phyloP scores from a whole-genome alignment of 768 basidiomycete genomes.

The Amanita thiersii region DNA sequence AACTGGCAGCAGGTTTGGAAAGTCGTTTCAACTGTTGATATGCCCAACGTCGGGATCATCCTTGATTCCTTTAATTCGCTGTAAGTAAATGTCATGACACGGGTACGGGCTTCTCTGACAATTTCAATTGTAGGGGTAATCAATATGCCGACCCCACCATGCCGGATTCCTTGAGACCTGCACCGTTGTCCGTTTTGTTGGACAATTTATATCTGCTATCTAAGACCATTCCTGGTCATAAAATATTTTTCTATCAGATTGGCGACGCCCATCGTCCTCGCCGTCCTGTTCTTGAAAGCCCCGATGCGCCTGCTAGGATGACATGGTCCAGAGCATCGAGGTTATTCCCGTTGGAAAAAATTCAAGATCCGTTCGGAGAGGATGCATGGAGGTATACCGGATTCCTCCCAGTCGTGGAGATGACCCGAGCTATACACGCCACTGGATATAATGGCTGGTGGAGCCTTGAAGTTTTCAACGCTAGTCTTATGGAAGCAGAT shows the following conservation, averaged over 20 bases:
- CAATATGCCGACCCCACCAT: slow-evolving; percentile 30
- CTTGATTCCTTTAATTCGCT: slow-evolving; percentile 28
- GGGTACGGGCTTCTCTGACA: neutral
- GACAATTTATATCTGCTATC: slow-evolving; percentile 20
- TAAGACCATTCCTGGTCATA: slow-evolving; percentile 21
- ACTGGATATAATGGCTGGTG: slow-evolving; percentile 28
- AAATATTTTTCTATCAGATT: slow-evolving; percentile 32
- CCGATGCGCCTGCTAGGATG: slow-evolving; percentile 21
- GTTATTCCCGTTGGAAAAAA: slow-evolving; percentile 27
- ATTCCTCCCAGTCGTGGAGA: slow-evolving; percentile 27
- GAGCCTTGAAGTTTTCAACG: slow-evolving; percentile 32
- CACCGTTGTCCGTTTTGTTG: slow-evolving; percentile 12
- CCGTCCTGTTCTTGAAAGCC: slow-evolving; percentile 11
- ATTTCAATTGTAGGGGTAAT: slow-evolving; percentile 16
- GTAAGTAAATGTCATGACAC: slow-evolving; percentile 9
- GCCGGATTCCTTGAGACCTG: slow-evolving; percentile 14
- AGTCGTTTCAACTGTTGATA: slow-evolving; percentile 22
- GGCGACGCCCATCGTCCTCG: slow-evolving; percentile 24
- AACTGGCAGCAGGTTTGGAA: slow-evolving; percentile 30
- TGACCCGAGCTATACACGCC: slow-evolving; percentile 20
- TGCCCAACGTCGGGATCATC: slow-evolving; percentile 28
- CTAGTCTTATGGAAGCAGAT: slow-evolving; percentile 17
- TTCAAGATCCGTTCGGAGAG: slow-evolving; percentile 7
- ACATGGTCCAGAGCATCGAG: slow-evolving; percentile 29
- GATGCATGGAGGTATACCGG: slow-evolving; percentile 13